Evolutionary conservation across 257 asterid genomes (phyloP), one percentile per base, ranked within the genome.

Genomic region (Henckelia pumila): DNA sequence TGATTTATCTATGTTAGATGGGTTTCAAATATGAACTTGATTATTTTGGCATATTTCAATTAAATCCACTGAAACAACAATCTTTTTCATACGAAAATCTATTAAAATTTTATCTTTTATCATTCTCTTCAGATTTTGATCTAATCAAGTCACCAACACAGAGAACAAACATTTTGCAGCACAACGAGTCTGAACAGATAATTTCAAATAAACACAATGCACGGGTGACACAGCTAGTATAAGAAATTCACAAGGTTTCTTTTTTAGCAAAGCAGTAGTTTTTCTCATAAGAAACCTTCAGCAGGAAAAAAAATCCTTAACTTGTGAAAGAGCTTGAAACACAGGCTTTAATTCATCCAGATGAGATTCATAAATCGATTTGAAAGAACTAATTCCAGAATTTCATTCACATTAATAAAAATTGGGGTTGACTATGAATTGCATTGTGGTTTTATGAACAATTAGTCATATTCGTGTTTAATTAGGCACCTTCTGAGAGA

Each of bases 361-460:
- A 61, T 37, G 30, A 33, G 58, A 24, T 63, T 30, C 10, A 23
- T 62, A 63, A 24, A 24, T 7, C 37, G 14, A 33, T 52, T 60
- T 24, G 24, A 22, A 56, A 71, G 13, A 23, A 53, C 61, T 6
- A 30, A 55, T 61, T 59, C 21, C 29, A 26, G 11, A 13, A 30
- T 66, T 9, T 66, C 35, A 11, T 14, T 20, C 40, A 47, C 47
- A 71, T 53, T 22, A 49, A 22, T n/a, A 61, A 25, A 73, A 70
- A 70, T 35, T 66, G 53, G 52, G 52, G 52, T 14, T 44, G 7
- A 37, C 5, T 37, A 3, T 3, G 17, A 44, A 44, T 44, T 44
- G 20, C 2, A 44, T 13, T 6, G 6, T 44, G 5, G 3, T 44
- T 44, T 44, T 44, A 13, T 0, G n/a, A 4, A 16, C 14, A 44